Percentiles rank a stretch among this genome's conserved stretches.
phyloP scores from a whole-genome alignment of 2,329 filamentous ascomycete genomes.

The Alternaria arbusti region DNA sequence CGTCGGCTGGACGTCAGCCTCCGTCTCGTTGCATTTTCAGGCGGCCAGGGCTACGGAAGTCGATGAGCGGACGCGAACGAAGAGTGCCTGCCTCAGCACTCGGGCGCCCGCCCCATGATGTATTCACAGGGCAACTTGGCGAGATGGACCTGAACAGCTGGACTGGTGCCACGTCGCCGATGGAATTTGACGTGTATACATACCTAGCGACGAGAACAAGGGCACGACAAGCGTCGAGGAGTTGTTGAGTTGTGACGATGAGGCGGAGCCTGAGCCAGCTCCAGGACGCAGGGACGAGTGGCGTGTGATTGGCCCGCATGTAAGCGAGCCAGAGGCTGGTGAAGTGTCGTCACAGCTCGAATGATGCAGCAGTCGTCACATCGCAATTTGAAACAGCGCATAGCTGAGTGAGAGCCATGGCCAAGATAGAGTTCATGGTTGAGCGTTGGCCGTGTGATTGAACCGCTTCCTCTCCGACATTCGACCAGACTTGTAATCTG shows the following conservation, averaged over 20 bases:
- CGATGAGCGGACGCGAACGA: constrained; percentile 1
- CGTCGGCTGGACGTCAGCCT: neutral
- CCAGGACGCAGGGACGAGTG: constrained; percentile 7
- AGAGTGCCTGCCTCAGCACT: neutral
- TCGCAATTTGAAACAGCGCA: constrained; percentile 1
- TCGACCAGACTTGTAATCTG: neutral
- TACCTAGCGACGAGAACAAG: neutral
- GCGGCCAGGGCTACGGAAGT: neutral
- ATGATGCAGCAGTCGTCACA: constrained; percentile 11
- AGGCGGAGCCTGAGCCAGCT: constrained; percentile 6
- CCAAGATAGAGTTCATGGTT: neutral
- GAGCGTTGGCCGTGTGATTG: neutral
- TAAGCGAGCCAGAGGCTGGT: constrained; percentile 7
- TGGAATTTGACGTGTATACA: neutral
- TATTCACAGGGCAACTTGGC: constrained; percentile 1
- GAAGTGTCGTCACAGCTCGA: constrained; percentile 11
- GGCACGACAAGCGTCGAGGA: neutral
- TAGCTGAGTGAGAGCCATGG: neutral
- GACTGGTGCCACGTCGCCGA: constrained; percentile 2
- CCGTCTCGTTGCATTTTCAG: neutral
- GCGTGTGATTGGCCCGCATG: constrained; percentile 6
- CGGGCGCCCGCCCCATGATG: neutral
- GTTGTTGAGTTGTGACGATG: constrained; percentile 6
- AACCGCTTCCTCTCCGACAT: neutral
- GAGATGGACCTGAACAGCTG: neutral